A percentile compares a stretch with the other conserved stretches of the same genome.
These are phyloP conservation scores for Pythium folliculosum DNA, from an alignment of 352 stramenopile species.

Conservation along the genomic window DNA sequence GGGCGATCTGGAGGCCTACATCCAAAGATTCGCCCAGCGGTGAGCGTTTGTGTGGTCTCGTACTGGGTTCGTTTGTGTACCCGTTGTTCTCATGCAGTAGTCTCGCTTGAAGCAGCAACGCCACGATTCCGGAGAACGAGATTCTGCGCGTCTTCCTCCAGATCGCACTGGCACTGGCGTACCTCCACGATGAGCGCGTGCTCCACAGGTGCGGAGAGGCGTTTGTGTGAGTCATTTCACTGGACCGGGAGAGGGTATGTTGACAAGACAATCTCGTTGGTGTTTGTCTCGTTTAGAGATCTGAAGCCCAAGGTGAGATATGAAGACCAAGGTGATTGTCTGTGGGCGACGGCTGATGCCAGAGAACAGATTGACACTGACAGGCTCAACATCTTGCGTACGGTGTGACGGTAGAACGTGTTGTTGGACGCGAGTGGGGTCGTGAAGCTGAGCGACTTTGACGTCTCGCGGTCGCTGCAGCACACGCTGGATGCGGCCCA, in stretches of 20 bases:
- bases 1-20: conserved; percentile 59
- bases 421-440: conserved; percentile 51
- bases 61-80: too few relatives aligned
- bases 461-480: conserved; percentile 47
- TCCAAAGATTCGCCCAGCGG: conserved; percentile 30
- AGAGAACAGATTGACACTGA: too few relatives aligned
- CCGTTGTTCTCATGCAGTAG: background rate
- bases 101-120: conserved; percentile 18
- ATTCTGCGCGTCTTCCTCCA: conserved; percentile 78
- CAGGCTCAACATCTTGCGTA: too few relatives aligned
- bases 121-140: conserved; percentile 38
- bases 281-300: conserved; percentile 38
- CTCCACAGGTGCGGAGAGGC: conserved; percentile 58
- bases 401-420: conserved; percentile 58
- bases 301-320: conserved; percentile 52
- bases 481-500: conserved; percentile 47
- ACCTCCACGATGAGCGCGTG: conserved; percentile 60
- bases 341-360: too few relatives aligned
- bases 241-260: too few relatives aligned
- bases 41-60: too few relatives aligned
- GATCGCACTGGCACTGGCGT: conserved; percentile 52
- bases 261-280: too few relatives aligned
- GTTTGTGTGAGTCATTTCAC: too few relatives aligned
- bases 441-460: conserved; percentile 80
- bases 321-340: background rate